Conservation (phyloP, 129 eudicot species). For the Calendula officinalis region DNA sequence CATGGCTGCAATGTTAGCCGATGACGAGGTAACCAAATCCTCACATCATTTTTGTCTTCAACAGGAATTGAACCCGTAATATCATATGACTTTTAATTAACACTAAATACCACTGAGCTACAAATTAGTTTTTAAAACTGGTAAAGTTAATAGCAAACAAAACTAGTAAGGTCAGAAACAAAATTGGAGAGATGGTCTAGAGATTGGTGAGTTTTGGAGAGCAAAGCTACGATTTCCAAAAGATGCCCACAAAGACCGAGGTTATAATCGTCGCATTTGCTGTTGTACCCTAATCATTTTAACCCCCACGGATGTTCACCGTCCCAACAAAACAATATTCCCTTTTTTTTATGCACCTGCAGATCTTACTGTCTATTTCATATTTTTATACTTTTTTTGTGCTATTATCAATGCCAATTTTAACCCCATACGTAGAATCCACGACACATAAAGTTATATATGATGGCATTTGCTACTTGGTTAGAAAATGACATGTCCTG, state of each 20-base stretch:
- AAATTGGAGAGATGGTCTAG: not conserved
- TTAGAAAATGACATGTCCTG: no score
- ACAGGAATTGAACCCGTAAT: no score
- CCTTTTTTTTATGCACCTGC: conserved; percentile 20
- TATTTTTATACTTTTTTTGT: not conserved
- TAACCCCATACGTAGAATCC: conserved; percentile 6
- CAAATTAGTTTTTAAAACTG: no score
- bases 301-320: conserved; percentile 34
- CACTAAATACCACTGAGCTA: no score
- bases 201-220: conserved; percentile 27
- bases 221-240: conserved; percentile 25
- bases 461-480: not conserved
- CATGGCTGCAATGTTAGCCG: no score
- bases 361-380: conserved; percentile 21
- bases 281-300: conserved; percentile 36
- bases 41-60: no score
- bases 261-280: conserved; percentile 29
- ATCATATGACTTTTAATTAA: no score
- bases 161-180: not conserved
- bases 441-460: not conserved
- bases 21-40: no score
- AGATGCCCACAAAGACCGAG: conserved; percentile 27
- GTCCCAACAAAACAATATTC: not conserved
- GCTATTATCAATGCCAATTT: not conserved
- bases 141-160: not conserved